Evolutionary conservation across 2,329 filamentous ascomycete genomes (phyloP).

Genomic region (Amesomyces nigricolor): DNA sequence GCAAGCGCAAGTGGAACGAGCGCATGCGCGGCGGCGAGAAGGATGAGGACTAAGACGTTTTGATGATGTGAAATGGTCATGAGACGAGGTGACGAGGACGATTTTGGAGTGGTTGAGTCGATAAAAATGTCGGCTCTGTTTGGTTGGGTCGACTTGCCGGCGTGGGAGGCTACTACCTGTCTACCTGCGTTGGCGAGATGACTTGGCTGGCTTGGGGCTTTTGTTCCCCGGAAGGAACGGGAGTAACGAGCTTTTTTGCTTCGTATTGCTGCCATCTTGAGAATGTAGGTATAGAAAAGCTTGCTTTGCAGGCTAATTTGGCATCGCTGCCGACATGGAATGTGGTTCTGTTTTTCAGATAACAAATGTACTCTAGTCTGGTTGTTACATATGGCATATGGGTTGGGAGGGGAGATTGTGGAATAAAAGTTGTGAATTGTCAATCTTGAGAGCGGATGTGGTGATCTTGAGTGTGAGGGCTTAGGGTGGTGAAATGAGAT

Average conservation of each 20-base stretch:
- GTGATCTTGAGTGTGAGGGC: too few species aligned
- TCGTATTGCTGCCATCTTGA: neutral
- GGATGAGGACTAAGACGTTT: conserved; percentile 19
- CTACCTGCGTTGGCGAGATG: too few species aligned
- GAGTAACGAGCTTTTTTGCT: neutral
- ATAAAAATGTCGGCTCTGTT: too few species aligned
- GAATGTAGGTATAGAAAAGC: conserved; percentile 5
- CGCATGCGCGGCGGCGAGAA: conserved; percentile 35
- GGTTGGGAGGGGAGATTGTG: neutral
- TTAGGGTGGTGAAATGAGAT: too few species aligned
- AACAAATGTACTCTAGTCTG: conserved; percentile 1
- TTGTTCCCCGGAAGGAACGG: too few species aligned
- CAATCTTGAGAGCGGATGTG: too few species aligned
- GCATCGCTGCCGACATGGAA: conserved; percentile 12
- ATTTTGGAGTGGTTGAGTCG: neutral
- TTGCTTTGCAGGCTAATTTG: conserved; percentile 6
- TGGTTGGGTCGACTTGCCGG: too few species aligned
- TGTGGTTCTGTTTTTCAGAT: neutral
- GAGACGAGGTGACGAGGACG: neutral
- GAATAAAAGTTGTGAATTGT: neutral
- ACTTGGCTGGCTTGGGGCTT: too few species aligned
- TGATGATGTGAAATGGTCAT: neutral
- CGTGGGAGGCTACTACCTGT: too few species aligned
- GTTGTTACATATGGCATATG: neutral
- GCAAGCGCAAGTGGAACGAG: conserved; percentile 71